Base-by-base conservation (phyloP, 192 early-diverging fungal species). In the Podila minutissima region DNA sequence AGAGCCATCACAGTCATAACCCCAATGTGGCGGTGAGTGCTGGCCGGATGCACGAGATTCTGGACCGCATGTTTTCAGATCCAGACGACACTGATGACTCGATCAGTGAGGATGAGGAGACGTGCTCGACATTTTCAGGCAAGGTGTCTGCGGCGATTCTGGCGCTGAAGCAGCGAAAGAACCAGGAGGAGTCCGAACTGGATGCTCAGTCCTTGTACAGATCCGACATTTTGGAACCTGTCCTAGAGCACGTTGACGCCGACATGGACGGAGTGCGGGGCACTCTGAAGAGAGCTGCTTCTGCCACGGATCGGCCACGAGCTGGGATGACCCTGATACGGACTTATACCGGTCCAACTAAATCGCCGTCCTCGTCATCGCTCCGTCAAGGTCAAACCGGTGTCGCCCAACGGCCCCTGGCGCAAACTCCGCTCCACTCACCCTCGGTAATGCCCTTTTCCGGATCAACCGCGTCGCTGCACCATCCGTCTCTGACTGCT, bases 31-130 rank as follows among this genome's bases (percentile, higher is more conserved):
- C 63, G 7, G 71, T 62, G 20, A 81, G 77, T 62, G 71, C 77
- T 9, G 77, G 62, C 9, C 55, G 71, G 38, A 81, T 81, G 77
- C 77, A 81, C 12, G 77, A 81, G 57, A 81, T 81, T 61, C 67
- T 81, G 71, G 77, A 81, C 49, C 60, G 77, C 53, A 81, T 81
- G 77, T 81, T 81, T 48, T 81, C 77, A 11, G 77, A 79, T 38
- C 60, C 72, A 24, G 71, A 73, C n/a, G 77, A 69, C 32, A 66
- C 51, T 64, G 70, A 71, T 5, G 68, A 72, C 5, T 81, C 77
- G 57, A 69, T 73, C 24, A 73, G 66, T 26, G 77, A 73, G 2
- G 77, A 55, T 9, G 76, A 67, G 20, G 75, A 81, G 24, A 64
- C 77, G 1, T 41, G 33, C 29, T 81, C 77, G 3, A 81, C 77